Conservation (phyloP, 768 basidiomycete species). For the Filobasidium floriforme region DNA sequence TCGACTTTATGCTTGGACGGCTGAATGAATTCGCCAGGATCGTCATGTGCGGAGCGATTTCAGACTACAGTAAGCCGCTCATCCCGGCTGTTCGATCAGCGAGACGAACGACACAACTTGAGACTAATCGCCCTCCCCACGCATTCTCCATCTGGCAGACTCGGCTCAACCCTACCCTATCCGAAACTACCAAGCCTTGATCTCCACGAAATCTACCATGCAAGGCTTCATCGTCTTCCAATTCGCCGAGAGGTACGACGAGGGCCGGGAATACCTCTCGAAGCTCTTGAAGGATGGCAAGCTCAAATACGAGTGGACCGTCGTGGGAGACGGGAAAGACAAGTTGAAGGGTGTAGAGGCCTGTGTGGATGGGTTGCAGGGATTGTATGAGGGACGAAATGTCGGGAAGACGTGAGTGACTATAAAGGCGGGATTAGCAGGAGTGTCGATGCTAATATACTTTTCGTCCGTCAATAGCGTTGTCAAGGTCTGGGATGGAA, state of each 20-base stretch:
- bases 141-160: not conserved
- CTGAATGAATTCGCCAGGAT: conserved; percentile 72
- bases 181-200: conserved; percentile 60
- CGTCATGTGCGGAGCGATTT: conserved; percentile 78
- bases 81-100: conserved; percentile 17
- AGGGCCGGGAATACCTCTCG: conserved; percentile 35
- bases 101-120: conserved; percentile 12
- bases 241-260: conserved; percentile 49
- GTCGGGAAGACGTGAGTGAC: conserved; percentile 20
- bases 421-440: no score
- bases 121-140: not conserved
- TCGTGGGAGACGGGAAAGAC: conserved; percentile 20
- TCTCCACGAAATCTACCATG: conserved; percentile 68
- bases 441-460: no score
- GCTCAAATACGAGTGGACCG: conserved; percentile 35
- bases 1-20: conserved; percentile 67
- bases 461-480: not conserved
- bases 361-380: conserved; percentile 18
- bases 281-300: conserved; percentile 32
- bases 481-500: conserved; percentile 22
- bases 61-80: conserved; percentile 53
- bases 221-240: conserved; percentile 81
- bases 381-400: conserved; percentile 18
- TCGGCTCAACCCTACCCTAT: conserved; percentile 43
- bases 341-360: conserved; percentile 16